Evolutionary conservation across 768 basidiomycete genomes (phyloP).

Genomic region (Gloeopeniophorella convolvens): DNA sequence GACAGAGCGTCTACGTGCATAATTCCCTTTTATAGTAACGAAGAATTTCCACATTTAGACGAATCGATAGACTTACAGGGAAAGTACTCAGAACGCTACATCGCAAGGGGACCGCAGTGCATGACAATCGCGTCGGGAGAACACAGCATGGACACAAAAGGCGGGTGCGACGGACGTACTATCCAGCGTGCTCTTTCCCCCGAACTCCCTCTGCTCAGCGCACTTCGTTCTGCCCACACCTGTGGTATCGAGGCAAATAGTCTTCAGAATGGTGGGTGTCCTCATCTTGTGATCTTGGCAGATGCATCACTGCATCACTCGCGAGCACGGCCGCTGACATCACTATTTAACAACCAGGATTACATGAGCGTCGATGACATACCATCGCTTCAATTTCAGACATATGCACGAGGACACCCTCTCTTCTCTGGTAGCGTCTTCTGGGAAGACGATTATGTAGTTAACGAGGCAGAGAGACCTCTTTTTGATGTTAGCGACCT

Average conservation of each 20-base stretch:
- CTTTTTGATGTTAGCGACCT: too few relatives aligned
- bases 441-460: too few relatives aligned
- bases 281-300: background rate
- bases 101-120: background rate
- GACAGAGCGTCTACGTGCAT: background rate
- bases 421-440: too few relatives aligned
- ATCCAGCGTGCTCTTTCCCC: background rate
- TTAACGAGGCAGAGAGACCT: too few relatives aligned
- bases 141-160: constrained; percentile 3
- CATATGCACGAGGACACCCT: too few relatives aligned
- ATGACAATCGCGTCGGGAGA: background rate
- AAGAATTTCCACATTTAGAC: background rate
- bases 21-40: constrained; percentile 1
- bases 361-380: too few relatives aligned
- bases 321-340: too few relatives aligned
- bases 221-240: background rate
- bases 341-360: too few relatives aligned
- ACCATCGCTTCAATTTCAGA: too few relatives aligned
- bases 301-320: background rate
- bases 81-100: background rate
- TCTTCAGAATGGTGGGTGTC: too few relatives aligned
- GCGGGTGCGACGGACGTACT: background rate
- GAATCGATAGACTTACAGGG: background rate
- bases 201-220: background rate
- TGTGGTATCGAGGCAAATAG: too few relatives aligned